A percentile compares a stretch with the other conserved stretches of the same genome.
These are phyloP conservation scores for Fonsecaea pedrosoi DNA, from an alignment of 2,329 filamentous ascomycete genomes.

Conservation along the genomic window DNA sequence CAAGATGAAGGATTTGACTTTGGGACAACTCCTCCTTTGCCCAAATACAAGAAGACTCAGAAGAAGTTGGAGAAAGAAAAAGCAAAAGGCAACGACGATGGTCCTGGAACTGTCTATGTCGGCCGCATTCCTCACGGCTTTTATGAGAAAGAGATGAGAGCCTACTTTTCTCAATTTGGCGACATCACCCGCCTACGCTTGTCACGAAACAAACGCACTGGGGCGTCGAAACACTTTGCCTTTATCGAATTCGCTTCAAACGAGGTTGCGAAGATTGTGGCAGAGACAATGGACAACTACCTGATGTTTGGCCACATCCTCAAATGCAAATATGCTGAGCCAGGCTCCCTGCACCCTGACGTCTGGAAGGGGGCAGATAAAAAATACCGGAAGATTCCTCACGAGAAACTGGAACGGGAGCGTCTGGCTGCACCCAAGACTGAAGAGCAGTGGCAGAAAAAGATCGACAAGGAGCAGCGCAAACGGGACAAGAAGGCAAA, in stretches of 20 bases:
- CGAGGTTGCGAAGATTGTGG: slow-evolving; percentile 87
- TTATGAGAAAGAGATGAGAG: slow-evolving; percentile 93
- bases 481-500: slow-evolving; percentile 72
- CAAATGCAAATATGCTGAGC: slow-evolving; percentile 79
- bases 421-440: slow-evolving; percentile 75
- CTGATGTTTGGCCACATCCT: slow-evolving; percentile 92
- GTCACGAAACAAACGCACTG: slow-evolving; percentile 90
- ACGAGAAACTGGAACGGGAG: slow-evolving; percentile 82
- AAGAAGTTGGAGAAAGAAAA: slow-evolving; percentile 60
- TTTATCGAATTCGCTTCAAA: slow-evolving; percentile 84
- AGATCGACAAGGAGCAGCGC: slow-evolving; percentile 74
- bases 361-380: slow-evolving; percentile 90
- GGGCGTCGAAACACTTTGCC: slow-evolving; percentile 89
- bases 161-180: slow-evolving; percentile 94
- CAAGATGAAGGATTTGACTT: slow-evolving; percentile 56
- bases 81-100: slow-evolving; percentile 53
- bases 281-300: slow-evolving; percentile 97
- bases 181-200: slow-evolving; percentile 78
- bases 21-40: slow-evolving; percentile 51
- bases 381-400: slow-evolving; percentile 86
- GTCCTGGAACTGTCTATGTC: slow-evolving; percentile 83
- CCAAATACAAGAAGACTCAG: slow-evolving; percentile 54
- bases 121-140: slow-evolving; percentile 91
- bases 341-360: slow-evolving; percentile 77
- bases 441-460: slow-evolving; percentile 78